A percentile compares a stretch with the other conserved stretches of the same genome.
These are phyloP conservation scores for Aspergillus piperis DNA, from an alignment of 2,329 filamentous ascomycete genomes.

Conservation along the genomic window DNA sequence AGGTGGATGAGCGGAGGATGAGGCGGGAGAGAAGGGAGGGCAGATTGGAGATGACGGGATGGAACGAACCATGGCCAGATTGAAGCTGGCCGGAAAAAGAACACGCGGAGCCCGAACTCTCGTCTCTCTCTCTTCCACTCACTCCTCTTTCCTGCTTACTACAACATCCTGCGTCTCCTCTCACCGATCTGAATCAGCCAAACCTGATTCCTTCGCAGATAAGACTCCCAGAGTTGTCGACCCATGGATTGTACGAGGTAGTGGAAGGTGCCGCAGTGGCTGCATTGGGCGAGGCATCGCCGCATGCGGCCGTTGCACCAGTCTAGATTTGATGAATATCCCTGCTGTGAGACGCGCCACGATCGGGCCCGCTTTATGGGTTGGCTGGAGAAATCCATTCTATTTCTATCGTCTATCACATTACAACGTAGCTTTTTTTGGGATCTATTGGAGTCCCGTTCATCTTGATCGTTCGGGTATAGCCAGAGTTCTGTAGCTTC, in stretches of 20 bases:
- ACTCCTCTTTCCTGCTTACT: too few species aligned
- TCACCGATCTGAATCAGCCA: not conserved
- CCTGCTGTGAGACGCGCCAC: not conserved
- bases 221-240: not conserved
- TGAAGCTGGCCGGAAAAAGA: not conserved
- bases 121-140: too few species aligned
- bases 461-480: constrained; percentile 1
- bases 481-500: not conserved
- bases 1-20: not conserved
- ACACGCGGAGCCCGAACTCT: constrained; percentile 3
- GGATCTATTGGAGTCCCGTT: constrained; percentile 12
- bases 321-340: too few species aligned
- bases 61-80: not conserved
- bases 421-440: not conserved
- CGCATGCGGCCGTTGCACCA: constrained; percentile 13
- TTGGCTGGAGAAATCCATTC: too few species aligned
- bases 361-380: not conserved
- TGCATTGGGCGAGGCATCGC: not conserved
- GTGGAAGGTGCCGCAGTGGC: not conserved
- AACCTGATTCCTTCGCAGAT: not conserved
- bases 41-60: not conserved
- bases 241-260: not conserved
- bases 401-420: too few species aligned
- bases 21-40: not conserved
- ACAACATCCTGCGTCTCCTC: not conserved